Evolutionary conservation across 805 yeast species (phyloP).

Genomic region (Candida silvicultrix): DNA sequence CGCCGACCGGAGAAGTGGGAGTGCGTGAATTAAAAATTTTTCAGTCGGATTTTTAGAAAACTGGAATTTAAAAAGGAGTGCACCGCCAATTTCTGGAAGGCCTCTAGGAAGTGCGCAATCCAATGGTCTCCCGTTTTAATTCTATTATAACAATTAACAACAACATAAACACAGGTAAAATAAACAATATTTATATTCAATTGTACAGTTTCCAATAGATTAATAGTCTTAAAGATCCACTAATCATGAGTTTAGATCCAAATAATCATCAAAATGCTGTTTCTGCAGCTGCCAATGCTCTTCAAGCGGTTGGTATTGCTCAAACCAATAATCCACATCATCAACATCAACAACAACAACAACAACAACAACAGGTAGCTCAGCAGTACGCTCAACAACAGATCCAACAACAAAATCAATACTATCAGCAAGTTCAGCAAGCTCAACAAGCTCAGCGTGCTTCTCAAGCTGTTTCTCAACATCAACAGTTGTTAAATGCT

Average conservation of each 20-base stretch:
- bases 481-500: conserved; percentile 10
- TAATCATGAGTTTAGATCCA: conserved; percentile 13
- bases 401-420: conserved; percentile 11
- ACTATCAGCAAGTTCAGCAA: conserved; percentile 14
- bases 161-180: background rate
- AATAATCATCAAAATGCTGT: conserved; percentile 9
- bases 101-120: conserved; percentile 1
- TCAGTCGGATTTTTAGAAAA: background rate
- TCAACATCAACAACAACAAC: conserved; percentile 15
- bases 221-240: background rate
- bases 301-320: conserved; percentile 18
- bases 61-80: conserved; percentile 2
- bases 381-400: conserved; percentile 14
- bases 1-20: background rate
- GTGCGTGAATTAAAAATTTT: conserved; percentile 1
- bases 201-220: no score
- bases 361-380: conserved; percentile 8
- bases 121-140: background rate
- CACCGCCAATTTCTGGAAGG: background rate
- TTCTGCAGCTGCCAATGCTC: conserved; percentile 18
- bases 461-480: conserved; percentile 4
- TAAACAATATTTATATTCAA: no score
- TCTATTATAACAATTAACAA: conserved; percentile 2
- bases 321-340: conserved; percentile 14
- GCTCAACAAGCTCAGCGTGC: conserved; percentile 13